These are phyloP conservation scores for Xylaria sp. DNA, from an alignment of 2,329 filamentous ascomycete genomes.

Conservation along the genomic window DNA sequence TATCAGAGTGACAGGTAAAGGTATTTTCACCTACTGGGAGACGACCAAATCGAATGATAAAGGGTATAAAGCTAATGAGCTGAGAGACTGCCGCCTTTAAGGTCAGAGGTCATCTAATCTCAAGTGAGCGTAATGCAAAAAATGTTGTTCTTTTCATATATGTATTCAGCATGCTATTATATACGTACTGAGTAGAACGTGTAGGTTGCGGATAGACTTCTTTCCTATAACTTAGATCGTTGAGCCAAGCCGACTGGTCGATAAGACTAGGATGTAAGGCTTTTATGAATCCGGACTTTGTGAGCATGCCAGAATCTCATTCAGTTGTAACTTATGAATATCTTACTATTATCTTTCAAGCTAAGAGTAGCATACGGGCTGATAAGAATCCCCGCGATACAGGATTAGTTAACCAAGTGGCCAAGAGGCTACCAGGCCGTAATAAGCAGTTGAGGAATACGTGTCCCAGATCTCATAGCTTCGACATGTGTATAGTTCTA, in stretches of 20 bases:
- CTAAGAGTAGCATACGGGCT: background rate
- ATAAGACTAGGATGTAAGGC: background rate
- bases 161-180: no score
- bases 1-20: background rate
- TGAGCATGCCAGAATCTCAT: background rate
- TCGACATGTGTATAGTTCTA: background rate
- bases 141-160: no score
- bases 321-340: constrained; percentile 7
- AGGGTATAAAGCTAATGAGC: background rate
- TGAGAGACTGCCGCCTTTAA: background rate
- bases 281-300: background rate
- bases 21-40: background rate
- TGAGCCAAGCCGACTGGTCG: background rate
- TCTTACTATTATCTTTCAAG: background rate
- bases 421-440: background rate
- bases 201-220: no score
- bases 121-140: background rate
- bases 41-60: background rate
- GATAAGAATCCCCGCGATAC: constrained; percentile 1
- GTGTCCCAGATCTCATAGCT: background rate
- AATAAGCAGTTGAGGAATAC: background rate
- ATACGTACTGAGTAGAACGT: no score
- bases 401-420: background rate
- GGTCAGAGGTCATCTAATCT: background rate
- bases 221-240: no score